Base-by-base conservation (phyloP, 352 stramenopile genomes). In the Bremia lactucae region DNA sequence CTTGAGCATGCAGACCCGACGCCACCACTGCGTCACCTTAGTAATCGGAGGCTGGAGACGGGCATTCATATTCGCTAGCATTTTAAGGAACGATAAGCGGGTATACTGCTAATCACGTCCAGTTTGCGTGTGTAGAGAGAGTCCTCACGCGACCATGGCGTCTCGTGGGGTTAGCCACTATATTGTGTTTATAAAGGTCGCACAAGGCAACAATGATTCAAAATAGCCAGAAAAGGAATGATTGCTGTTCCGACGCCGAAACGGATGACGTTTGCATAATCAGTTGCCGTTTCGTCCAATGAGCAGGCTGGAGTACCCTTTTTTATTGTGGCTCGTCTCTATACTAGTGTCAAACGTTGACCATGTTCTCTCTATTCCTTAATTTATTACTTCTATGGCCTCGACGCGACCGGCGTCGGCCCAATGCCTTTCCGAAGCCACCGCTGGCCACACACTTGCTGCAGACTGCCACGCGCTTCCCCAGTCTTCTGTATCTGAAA, bases 61-160 rank as follows among this genome's bases (percentile, higher is more conserved):
- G 81, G 81, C 13, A 93, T 93, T 42, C 78, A 73, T 47, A 93
- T 93, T 46, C 81, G 81, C 31, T 62, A 87, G 48, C 82, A 65
- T 46, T 85, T 39, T 53, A 21, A 14, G 15, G 5, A 23, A 39
- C 8, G 16, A 36, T n/a, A n/a, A n/a, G n/a, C n/a, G 24, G 24
- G 24, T 28, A 28, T 10, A 10, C 10, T 10, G 24, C 6, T 28
- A 28, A 28, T 10, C 24, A 28, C 10, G 24, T 6, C 24, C 6
- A 28, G 6, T 28, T 10, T 28, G 6, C 24, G 6, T 28, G 24
- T 28, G 24, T 28, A 28, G n/a, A n/a, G n/a, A n/a, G n/a, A n/a
- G n/a, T n/a, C n/a, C n/a, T n/a, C n/a, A n/a, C n/a, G n/a, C n/a
- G n/a, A n/a, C n/a, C n/a, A n/a, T n/a, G n/a, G n/a, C n/a, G n/a